phyloP scores from a whole-genome alignment of 202 grass and related monocot species.

The Schoenoplectus triqueter region DNA sequence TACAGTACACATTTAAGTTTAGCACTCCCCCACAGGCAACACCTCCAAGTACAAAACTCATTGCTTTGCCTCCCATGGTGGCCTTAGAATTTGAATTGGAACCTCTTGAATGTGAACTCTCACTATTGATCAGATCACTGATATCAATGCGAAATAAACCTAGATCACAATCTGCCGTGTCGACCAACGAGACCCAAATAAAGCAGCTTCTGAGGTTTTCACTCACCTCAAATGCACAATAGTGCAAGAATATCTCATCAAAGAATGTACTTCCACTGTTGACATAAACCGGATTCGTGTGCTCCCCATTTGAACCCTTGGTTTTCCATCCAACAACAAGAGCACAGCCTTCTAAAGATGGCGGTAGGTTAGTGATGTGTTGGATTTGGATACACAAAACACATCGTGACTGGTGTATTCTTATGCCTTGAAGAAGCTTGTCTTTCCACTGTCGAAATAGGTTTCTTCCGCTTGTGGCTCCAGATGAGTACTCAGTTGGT shows the following conservation, averaged over 20 bases:
- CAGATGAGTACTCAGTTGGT: constrained; percentile 37
- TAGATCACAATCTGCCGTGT: constrained; percentile 52
- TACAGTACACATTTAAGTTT: constrained; percentile 65
- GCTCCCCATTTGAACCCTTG: constrained; percentile 70
- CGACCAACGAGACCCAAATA: constrained; percentile 70
- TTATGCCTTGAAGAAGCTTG: constrained; percentile 55
- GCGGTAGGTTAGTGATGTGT: constrained; percentile 59
- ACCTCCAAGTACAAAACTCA: constrained; percentile 74
- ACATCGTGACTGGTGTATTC: constrained; percentile 49
- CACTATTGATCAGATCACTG: constrained; percentile 44
- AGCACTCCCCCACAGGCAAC: constrained; percentile 58
- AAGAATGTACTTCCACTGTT: constrained; percentile 50
- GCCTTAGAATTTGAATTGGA: neutral
- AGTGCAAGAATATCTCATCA: constrained; percentile 82
- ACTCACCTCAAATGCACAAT: constrained; percentile 50
- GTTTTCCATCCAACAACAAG: constrained; percentile 81
- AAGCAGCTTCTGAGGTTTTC: constrained; percentile 58
- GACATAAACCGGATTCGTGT: constrained; percentile 64
- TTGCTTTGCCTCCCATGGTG: constrained; percentile 49
- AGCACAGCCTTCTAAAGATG: constrained; percentile 47
- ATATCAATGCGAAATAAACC: constrained; percentile 80
- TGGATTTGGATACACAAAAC: constrained; percentile 89
- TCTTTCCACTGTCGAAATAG: constrained; percentile 58
- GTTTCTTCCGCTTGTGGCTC: constrained; percentile 30
- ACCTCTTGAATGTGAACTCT: constrained; percentile 41